Evolutionary conservation across 768 basidiomycete genomes (phyloP).

Genomic region (Russula foetens): DNA sequence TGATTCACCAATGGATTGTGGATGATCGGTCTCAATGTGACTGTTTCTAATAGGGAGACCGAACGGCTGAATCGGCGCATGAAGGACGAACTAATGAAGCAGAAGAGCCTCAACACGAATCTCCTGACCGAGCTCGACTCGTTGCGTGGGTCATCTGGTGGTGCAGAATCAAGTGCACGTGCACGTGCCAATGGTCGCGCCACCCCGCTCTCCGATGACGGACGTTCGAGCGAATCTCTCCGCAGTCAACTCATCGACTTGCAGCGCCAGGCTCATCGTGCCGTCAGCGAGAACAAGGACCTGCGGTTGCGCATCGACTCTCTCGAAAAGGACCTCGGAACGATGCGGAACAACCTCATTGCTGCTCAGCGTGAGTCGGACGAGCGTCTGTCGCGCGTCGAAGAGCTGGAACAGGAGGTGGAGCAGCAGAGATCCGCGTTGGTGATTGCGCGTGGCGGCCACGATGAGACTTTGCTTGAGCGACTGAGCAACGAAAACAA

Average conservation of each 20-base stretch:
- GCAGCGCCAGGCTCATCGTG: slow-evolving; percentile 65
- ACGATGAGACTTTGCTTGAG: slow-evolving; percentile 71
- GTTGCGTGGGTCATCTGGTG: slow-evolving; percentile 47
- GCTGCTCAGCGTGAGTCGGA: slow-evolving; percentile 73
- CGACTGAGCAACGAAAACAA: slow-evolving; percentile 78
- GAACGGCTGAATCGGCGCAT: slow-evolving; percentile 97
- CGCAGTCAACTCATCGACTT: slow-evolving; percentile 69
- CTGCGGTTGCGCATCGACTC: slow-evolving; percentile 62
- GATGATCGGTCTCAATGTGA: slow-evolving; percentile 17
- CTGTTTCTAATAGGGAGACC: slow-evolving; percentile 58
- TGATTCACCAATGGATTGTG: slow-evolving; percentile 20
- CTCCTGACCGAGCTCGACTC: slow-evolving; percentile 82
- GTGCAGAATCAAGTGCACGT: slow-evolving; percentile 41
- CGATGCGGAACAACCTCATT: slow-evolving; percentile 59
- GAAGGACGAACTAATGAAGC: slow-evolving; percentile 90
- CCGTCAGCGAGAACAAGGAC: slow-evolving; percentile 70
- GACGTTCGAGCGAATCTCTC: slow-evolving; percentile 41
- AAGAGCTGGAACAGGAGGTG: slow-evolving; percentile 76
- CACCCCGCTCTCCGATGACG: slow-evolving; percentile 73
- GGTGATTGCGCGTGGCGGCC: slow-evolving; percentile 63
- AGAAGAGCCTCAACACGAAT: slow-evolving; percentile 70
- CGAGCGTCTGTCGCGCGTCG: slow-evolving; percentile 63
- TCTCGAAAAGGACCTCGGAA: slow-evolving; percentile 68
- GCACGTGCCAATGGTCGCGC: slow-evolving; percentile 62
- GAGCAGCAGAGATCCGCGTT: slow-evolving; percentile 68